These are phyloP conservation scores for Populus simonii DNA, from an alignment of 345 rosid species.

Conservation along the genomic window DNA sequence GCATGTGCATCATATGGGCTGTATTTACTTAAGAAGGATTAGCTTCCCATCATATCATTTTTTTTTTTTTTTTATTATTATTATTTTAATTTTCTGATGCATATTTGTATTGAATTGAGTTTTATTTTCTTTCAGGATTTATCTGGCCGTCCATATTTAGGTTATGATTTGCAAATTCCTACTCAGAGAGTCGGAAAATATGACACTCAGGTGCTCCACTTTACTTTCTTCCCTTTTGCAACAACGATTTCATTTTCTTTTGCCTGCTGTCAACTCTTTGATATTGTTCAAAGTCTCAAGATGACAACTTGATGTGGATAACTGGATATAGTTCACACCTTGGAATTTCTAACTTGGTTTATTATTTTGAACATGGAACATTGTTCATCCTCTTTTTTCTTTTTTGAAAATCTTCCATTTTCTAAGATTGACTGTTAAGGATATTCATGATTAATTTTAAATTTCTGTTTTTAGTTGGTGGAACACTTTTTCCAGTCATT, in stretches of 20 bases:
- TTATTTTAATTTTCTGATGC: not conserved
- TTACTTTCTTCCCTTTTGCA: slow-evolving; percentile 6
- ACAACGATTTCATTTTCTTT: not conserved
- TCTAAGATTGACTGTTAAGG: not conserved
- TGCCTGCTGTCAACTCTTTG: not conserved
- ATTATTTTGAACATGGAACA: not conserved
- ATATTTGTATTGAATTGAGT: not conserved
- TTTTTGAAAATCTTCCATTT: not conserved
- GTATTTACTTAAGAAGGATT: not conserved
- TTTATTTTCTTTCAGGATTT: slow-evolving; percentile 57
- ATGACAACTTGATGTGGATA: not conserved
- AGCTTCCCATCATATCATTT: not conserved
- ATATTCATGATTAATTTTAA: not conserved
- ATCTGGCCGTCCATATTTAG: slow-evolving; percentile 76
- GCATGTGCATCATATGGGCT: not conserved
- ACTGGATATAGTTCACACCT: not conserved
- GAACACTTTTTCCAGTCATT: slow-evolving; percentile 93
- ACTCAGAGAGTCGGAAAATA: slow-evolving; percentile 80
- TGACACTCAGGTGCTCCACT: slow-evolving; percentile 67
- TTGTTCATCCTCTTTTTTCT: slow-evolving; percentile 1
- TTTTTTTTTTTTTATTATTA: too few relatives aligned
- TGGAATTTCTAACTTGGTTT: not conserved
- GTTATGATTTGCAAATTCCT: slow-evolving; percentile 74
- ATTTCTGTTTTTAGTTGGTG: slow-evolving; percentile 56
- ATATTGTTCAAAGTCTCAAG: not conserved